These are phyloP conservation scores for Casuarina equisetifolia DNA, from an alignment of 306 rosid species.

Conservation along the genomic window DNA sequence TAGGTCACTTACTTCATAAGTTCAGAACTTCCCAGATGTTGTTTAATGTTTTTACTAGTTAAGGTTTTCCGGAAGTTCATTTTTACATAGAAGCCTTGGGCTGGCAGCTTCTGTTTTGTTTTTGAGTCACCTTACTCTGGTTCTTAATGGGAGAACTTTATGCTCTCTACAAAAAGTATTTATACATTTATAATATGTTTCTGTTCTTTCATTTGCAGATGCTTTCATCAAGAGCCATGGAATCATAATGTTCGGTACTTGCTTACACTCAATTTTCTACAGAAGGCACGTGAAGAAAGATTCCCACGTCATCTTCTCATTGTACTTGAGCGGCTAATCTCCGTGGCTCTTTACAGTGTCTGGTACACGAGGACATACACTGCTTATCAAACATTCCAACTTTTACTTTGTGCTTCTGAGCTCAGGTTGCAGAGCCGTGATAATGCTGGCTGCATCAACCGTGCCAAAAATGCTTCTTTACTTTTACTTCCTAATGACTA, in stretches of 20 bases:
- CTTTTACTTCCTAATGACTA: conserved; percentile 58
- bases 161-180: conserved; percentile 4
- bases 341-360: conserved; percentile 60
- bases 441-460: conserved; percentile 50
- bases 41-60: neutral
- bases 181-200: conserved; percentile 14
- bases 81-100: neutral
- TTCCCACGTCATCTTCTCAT: conserved; percentile 71
- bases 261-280: conserved; percentile 77
- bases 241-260: conserved; percentile 64
- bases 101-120: neutral
- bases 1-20: neutral
- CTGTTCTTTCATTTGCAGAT: conserved; percentile 49
- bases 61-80: neutral
- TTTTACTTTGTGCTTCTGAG: conserved; percentile 90
- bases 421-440: conserved; percentile 71
- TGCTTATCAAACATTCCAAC: conserved; percentile 57
- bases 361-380: conserved; percentile 38
- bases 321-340: conserved; percentile 59
- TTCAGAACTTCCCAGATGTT: neutral
- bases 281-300: conserved; percentile 90
- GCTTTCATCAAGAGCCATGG: conserved; percentile 86
- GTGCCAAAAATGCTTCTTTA: conserved; percentile 66
- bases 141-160: neutral
- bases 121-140: neutral